These are phyloP conservation scores for Mucor indicus DNA, from an alignment of 371 early-diverging fungal species.

Conservation along the genomic window DNA sequence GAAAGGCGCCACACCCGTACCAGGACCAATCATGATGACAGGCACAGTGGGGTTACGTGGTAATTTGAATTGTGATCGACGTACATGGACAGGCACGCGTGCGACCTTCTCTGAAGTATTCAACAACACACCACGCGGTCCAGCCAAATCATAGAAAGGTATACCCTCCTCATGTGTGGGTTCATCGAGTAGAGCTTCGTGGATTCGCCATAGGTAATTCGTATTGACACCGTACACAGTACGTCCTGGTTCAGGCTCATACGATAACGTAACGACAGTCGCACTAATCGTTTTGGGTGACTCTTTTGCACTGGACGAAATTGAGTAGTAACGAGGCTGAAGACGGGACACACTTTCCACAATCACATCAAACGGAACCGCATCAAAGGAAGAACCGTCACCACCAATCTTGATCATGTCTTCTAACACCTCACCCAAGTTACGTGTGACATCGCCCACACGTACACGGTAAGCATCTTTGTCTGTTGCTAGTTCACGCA, in stretches of 20 bases:
- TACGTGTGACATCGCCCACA: slow-evolving; percentile 61
- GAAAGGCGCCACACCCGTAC: slow-evolving; percentile 98
- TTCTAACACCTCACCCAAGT: slow-evolving; percentile 67
- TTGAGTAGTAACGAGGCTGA: slow-evolving; percentile 92
- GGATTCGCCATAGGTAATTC: slow-evolving; percentile 59
- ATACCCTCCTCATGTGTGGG: slow-evolving; percentile 21
- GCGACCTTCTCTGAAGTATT: slow-evolving; percentile 15
- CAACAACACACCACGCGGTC: slow-evolving; percentile 34
- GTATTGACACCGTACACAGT: slow-evolving; percentile 75
- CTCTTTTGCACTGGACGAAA: slow-evolving; percentile 79
- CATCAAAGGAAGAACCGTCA: slow-evolving; percentile 19
- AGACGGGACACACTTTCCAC: slow-evolving; percentile 80
- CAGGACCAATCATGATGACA: slow-evolving; percentile 97
- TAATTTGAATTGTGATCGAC: slow-evolving; percentile 84
- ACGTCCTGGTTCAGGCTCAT: slow-evolving; percentile 53
- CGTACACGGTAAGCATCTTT: slow-evolving; percentile 66
- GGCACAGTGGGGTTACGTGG: slow-evolving; percentile 78
- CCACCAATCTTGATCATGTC: slow-evolving; percentile 14
- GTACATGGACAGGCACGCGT: slow-evolving; percentile 81
- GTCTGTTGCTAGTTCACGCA: slow-evolving; percentile 64
- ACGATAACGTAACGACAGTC: slow-evolving; percentile 87
- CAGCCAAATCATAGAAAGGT: slow-evolving; percentile 33
- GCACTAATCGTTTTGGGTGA: slow-evolving; percentile 71
- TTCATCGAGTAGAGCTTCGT: slow-evolving; percentile 12
- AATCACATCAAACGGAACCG: slow-evolving; percentile 69